A percentile compares a stretch with the other conserved stretches of the same genome.
phyloP scores from a whole-genome alignment of 306 rosid genomes.

The Adenanthera pavonina region DNA sequence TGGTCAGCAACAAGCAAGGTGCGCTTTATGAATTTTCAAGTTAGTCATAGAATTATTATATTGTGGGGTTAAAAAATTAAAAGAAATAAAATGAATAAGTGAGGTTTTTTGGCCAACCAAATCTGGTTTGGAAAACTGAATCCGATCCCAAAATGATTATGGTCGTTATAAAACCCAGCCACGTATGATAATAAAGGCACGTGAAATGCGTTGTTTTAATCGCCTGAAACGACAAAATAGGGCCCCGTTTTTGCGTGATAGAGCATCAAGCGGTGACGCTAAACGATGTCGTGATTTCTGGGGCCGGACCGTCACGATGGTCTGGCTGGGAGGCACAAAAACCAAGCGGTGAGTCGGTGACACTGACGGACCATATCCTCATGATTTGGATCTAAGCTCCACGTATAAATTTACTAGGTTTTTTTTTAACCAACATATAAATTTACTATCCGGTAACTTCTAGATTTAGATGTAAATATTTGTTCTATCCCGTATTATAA shows the following conservation, averaged over 20 bases:
- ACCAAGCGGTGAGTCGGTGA: too few species aligned
- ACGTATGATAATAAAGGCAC: constrained; percentile 31
- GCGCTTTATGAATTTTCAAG: constrained; percentile 10
- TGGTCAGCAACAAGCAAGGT: neutral
- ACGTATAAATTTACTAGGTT: too few species aligned
- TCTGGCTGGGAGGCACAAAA: neutral
- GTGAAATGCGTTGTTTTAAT: neutral
- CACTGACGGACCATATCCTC: too few species aligned
- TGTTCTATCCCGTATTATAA: too few species aligned
- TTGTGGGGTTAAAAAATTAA: neutral
- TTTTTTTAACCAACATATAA: too few species aligned
- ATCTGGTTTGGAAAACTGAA: neutral
- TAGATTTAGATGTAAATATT: too few species aligned
- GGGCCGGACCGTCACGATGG: neutral
- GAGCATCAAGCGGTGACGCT: neutral
- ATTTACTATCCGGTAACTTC: too few species aligned
- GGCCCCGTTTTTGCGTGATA: neutral
- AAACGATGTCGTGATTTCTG: neutral
- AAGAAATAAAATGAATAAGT: neutral
- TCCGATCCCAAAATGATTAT: neutral
- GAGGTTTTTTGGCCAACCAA: neutral
- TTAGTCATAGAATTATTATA: neutral
- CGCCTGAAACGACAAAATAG: neutral
- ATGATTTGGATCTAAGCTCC: too few species aligned
- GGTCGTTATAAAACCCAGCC: constrained; percentile 15